Base-by-base conservation (phyloP, 1,284 basidiomycete species). In the Naganishia liquefaciens region DNA sequence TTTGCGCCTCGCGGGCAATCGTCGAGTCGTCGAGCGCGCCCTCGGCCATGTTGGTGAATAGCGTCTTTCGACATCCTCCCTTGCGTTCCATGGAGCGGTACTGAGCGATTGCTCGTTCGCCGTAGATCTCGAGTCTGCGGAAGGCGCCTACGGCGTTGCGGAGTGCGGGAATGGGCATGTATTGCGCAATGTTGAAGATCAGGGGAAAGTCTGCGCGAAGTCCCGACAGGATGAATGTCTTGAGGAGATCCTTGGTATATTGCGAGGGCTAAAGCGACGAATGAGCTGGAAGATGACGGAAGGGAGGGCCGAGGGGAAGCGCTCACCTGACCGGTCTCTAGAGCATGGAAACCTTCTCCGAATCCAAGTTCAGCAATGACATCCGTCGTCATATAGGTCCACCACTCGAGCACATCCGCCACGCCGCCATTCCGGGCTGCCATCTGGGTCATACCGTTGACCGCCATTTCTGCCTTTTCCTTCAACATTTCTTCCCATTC, bases 401-500 rank as follows among this genome's bases (percentile, higher is more conserved):
- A 47, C 44, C 55, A 58, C 44, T 58, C 55, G 21, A 58, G 44
- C 4, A 47, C 43, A 58, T 58, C 55, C 19, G 55, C 55, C 6
- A 58, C 44, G 2, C 44, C 55, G 2, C 9, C 55, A 39, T 27
- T 33, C 19, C 43, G 28, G 11, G 43, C 28, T 7, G 55, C 55
- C 28, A 37, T 37, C 55, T 47, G 23, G 21, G 30, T 30, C 55
- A 58, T 58, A 3, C 55, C 44, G 2, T 19, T 30, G 0, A 58
- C 28, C 28, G 55, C 55, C 55, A 58, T 28, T 3, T 46, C 30
- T n/a, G 46, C 43, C 27, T 49, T 58, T 10, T 58, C 27, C 44
- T 58, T 58, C 44, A 58, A 58, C 55, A 58, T 58, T 17, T 47
- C 55, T 44, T 58, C 55, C 55, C 55, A 58, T 47, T 58, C 55